Conservation (phyloP, 495 filamentous ascomycete species). For the Cercophora newfieldiana region DNA sequence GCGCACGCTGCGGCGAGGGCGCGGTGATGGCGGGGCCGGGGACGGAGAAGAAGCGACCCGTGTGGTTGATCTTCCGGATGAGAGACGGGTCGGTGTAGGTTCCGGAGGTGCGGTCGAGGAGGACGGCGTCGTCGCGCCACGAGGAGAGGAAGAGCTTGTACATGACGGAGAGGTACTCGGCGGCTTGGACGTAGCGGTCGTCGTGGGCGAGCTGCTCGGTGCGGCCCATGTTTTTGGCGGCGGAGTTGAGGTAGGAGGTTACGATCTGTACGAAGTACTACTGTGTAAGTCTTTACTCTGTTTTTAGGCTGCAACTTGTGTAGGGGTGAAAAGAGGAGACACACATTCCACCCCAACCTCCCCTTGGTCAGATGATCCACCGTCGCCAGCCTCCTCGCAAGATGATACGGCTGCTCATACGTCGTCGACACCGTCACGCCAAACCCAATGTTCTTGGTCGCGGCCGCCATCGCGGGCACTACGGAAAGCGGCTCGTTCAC, state of each 20-base stretch:
- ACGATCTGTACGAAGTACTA: constrained; percentile 50
- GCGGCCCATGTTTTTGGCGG: constrained; percentile 61
- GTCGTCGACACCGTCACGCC: constrained; percentile 66
- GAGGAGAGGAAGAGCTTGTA: constrained; percentile 72
- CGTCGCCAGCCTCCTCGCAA: constrained; percentile 64
- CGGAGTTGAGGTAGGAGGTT: constrained; percentile 66
- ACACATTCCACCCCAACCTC: constrained; percentile 60
- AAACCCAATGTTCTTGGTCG: constrained; percentile 62
- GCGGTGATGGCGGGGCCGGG: constrained; percentile 66
- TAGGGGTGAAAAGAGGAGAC: background rate
- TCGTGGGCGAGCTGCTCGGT: constrained; percentile 59
- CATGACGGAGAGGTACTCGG: constrained; percentile 67
- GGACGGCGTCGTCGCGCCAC: constrained; percentile 67
- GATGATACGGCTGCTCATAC: constrained; percentile 70
- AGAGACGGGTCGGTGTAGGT: constrained; percentile 61
- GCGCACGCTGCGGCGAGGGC: constrained; percentile 65
- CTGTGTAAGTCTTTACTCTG: background rate
- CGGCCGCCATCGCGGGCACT: constrained; percentile 50
- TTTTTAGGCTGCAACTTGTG: background rate
- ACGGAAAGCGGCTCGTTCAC: constrained; percentile 54
- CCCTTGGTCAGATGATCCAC: constrained; percentile 69
- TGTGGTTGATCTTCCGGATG: constrained; percentile 65
- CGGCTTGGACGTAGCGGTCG: constrained; percentile 64
- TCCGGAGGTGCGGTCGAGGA: constrained; percentile 53
- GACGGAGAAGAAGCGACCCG: constrained; percentile 64